Evolutionary conservation across 495 filamentous ascomycete species (phyloP).

Genomic region (Podospora comata): DNA sequence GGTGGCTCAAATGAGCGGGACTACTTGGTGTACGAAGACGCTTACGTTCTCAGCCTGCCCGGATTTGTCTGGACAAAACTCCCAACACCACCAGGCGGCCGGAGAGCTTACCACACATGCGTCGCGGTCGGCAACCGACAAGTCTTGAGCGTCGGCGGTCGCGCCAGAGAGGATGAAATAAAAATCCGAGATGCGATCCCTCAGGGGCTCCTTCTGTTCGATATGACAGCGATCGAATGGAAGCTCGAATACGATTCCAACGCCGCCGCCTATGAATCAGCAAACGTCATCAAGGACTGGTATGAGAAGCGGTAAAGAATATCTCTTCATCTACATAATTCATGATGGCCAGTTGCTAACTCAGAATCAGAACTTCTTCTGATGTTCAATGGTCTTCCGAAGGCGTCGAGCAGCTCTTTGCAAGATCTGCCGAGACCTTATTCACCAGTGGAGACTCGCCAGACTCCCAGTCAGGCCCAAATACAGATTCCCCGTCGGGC

Average conservation of each 20-base stretch:
- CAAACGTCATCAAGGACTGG: neutral
- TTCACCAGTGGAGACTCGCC: neutral
- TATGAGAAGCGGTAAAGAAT: neutral
- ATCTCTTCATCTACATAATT: neutral
- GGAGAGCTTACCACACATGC: neutral
- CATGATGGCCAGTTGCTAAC: neutral
- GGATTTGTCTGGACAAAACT: slow-evolving; percentile 10
- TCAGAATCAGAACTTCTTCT: neutral
- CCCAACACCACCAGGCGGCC: neutral
- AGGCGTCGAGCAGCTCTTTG: neutral
- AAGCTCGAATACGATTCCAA: neutral
- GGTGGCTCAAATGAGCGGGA: neutral
- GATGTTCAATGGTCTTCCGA: neutral
- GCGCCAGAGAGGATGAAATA: neutral
- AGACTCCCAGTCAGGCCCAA: neutral
- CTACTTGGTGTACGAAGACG: neutral
- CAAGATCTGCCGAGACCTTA: neutral
- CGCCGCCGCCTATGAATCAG: neutral
- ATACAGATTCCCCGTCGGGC: neutral
- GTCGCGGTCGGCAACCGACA: slow-evolving; percentile 1
- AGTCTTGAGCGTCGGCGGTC: slow-evolving; percentile 7
- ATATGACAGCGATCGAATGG: neutral
- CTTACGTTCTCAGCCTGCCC: slow-evolving; percentile 5
- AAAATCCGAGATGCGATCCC: neutral
- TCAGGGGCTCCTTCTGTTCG: neutral